Base-by-base conservation (phyloP, 78 protist species). In the Bigelowiella natans region DNA sequence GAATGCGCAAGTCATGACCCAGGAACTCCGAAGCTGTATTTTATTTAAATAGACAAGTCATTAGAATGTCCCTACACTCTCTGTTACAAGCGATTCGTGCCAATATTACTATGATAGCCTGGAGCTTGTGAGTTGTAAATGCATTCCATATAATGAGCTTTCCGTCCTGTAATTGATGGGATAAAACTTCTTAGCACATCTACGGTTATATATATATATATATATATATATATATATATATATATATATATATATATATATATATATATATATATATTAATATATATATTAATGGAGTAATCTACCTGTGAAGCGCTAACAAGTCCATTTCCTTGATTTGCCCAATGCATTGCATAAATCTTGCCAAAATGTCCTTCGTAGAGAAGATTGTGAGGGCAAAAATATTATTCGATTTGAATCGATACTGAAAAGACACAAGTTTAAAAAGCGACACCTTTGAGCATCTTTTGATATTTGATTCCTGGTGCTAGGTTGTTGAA, bases 311-410 rank as follows among this genome's bases (percentile, higher is more conserved):
- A 85, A 18, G 87, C 87, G 11, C 51, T 85, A 37, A 85, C 87
- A 11, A 85, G 36, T 26, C 18, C 38, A 28, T 18, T 34, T 11
- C 11, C 18, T 26, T 85, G 38, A 11, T 34, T 7, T 7, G 51
- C 7, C 99, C 99, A 97, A 83, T 94, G 96, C 95, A 97, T 88
- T 31, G 99, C 94, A 91, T 96, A 96, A 82, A 97, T 96, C 93
- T 97, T 97, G 39, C 96, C 96, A 40, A 94, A 90, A 92, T 97
- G 99, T 36, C 99, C 99, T 39, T 92, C 90, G 1, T 95, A 90
- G 36, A 51, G 82, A n/a, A n/a, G n/a, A n/a, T n/a, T n/a, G n/a
- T n/a, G n/a, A n/a, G n/a, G n/a, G n/a, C n/a, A n/a, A n/a, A n/a
- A n/a, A n/a, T n/a, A n/a, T n/a, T n/a, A n/a, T n/a, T n/a, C n/a